Evolutionary conservation across 202 grass and related monocot genomes (phyloP).

Genomic region (Saccharum hybrid): DNA sequence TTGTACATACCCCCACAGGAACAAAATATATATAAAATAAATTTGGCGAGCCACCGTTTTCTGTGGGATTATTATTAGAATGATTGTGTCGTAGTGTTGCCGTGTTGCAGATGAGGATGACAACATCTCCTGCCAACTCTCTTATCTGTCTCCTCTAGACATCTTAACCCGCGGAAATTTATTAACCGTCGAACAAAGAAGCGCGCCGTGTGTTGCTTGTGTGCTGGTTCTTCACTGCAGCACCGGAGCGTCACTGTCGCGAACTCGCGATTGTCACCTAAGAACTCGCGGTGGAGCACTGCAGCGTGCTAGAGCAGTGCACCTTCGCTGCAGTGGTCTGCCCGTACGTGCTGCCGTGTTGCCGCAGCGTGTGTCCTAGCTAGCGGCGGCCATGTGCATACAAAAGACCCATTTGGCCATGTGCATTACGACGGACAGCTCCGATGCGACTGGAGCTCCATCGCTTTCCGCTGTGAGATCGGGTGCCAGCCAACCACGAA

Average conservation of each 20-base stretch:
- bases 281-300: too few species aligned
- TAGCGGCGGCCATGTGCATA: too few species aligned
- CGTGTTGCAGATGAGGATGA: not conserved
- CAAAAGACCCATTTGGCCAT: not conserved
- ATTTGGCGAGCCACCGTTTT: constrained; percentile 21
- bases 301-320: too few species aligned
- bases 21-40: not conserved
- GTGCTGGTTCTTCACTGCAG: not conserved
- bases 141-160: not conserved
- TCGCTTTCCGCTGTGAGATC: not conserved
- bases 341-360: too few species aligned
- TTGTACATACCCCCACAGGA: not conserved
- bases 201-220: not conserved
- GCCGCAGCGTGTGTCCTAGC: too few species aligned
- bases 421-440: not conserved
- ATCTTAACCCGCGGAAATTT: not conserved
- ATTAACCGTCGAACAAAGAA: too few species aligned
- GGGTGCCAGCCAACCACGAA: not conserved
- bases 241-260: not conserved
- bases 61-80: not conserved
- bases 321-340: too few species aligned
- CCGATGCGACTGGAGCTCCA: not conserved
- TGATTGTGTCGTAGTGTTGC: not conserved
- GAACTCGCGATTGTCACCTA: too few species aligned
- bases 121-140: not conserved